phyloP scores from a whole-genome alignment of 83 land plant species.

The Picea abies region DNA sequence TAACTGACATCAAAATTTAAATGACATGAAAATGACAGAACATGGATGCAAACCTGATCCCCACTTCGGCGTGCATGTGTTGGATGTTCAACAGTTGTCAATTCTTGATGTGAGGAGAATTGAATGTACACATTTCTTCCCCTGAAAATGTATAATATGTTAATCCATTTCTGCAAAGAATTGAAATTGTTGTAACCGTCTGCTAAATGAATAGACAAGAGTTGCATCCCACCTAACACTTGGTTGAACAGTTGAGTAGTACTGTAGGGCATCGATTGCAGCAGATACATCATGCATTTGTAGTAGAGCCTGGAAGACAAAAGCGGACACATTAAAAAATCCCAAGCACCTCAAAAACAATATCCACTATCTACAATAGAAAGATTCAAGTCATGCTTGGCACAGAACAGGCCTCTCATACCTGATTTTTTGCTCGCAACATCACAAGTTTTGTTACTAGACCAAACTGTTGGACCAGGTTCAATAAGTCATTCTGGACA shows the following conservation, averaged over 20 bases:
- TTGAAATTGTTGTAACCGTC: too few species aligned
- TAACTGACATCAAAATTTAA: slow-evolving; percentile 11
- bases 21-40: neutral
- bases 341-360: neutral
- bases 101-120: slow-evolving; percentile 96
- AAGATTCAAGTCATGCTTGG: neutral
- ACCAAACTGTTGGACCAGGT: slow-evolving; percentile 90
- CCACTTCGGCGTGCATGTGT: slow-evolving; percentile 58
- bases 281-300: slow-evolving; percentile 93
- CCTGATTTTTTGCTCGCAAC: slow-evolving; percentile 97
- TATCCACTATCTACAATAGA: neutral
- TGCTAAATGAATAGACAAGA: neutral
- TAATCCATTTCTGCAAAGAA: neutral
- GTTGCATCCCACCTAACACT: slow-evolving; percentile 58
- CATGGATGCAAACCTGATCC: slow-evolving; percentile 65
- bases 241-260: slow-evolving; percentile 82
- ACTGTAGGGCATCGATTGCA: slow-evolving; percentile 81
- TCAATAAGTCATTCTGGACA: slow-evolving; percentile 83
- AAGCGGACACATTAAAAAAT: neutral
- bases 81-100: slow-evolving; percentile 81
- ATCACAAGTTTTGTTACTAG: slow-evolving; percentile 80
- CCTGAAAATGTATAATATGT: slow-evolving; percentile 34
- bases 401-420: slow-evolving; percentile 23
- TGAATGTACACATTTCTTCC: slow-evolving; percentile 98
- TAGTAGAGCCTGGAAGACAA: slow-evolving; percentile 76